These are phyloP conservation scores for Candida odintsovae DNA, from an alignment of 805 yeast genomes.

Conservation along the genomic window DNA sequence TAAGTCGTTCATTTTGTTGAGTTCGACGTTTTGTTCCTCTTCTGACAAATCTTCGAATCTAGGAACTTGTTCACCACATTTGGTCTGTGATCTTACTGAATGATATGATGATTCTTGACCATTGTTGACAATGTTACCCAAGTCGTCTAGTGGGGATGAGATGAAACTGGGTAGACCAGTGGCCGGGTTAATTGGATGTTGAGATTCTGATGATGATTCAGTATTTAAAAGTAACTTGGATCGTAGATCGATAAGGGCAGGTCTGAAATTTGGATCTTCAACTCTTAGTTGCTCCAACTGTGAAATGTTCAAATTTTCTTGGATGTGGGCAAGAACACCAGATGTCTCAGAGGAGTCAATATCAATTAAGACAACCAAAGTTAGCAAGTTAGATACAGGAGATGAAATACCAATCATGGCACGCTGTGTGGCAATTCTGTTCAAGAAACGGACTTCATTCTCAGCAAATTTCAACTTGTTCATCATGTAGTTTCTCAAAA, in stretches of 20 bases:
- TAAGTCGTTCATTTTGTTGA: slow-evolving; percentile 20
- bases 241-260: slow-evolving; percentile 6
- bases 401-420: slow-evolving; percentile 2
- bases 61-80: slow-evolving; percentile 7
- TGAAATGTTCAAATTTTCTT: slow-evolving; percentile 9
- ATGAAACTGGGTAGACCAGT: neutral
- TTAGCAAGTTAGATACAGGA: slow-evolving; percentile 13
- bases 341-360: slow-evolving; percentile 31
- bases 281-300: slow-evolving; percentile 3
- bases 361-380: slow-evolving; percentile 14
- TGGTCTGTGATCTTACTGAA: neutral
- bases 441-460: slow-evolving; percentile 17
- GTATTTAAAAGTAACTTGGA: neutral
- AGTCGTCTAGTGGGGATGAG: neutral
- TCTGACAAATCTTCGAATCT: slow-evolving; percentile 22
- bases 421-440: slow-evolving; percentile 7
- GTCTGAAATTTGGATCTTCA: slow-evolving; percentile 14
- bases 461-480: slow-evolving; percentile 18
- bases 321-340: slow-evolving; percentile 13
- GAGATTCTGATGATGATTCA: neutral
- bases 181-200: neutral
- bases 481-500: slow-evolving; percentile 23
- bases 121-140: neutral
- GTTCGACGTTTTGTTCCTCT: slow-evolving; percentile 23
- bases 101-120: neutral